Base-by-base conservation (phyloP, 306 rosid species). In the Glycine soja region DNA sequence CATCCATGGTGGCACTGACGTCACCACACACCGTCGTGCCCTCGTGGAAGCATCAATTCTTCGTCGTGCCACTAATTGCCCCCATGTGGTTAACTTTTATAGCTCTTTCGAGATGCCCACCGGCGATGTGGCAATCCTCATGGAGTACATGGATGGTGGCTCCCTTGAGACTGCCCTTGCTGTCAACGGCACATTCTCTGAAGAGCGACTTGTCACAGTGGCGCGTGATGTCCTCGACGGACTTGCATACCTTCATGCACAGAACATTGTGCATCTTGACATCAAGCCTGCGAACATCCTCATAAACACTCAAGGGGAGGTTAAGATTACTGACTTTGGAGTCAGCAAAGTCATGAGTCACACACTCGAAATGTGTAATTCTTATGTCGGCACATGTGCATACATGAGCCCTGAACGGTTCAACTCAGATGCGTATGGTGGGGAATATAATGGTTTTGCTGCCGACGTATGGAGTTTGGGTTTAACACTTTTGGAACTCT, bases 321-420 rank as follows among this genome's bases (percentile, higher is more conserved):
- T 93, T 24, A 93, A 93, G 48, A 91, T 93, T 11, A 88, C 90
- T 7, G 97, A 93, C 30, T 93, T 93, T 43, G 97, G 97, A 0
- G 97, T 91, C 0, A 91, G 97, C 66, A 91, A 91, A 14, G 64
- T 93, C 34, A 83, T 93, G 97, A 80, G 87, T 74, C 79, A 96
- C 5, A 81, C 88, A 0, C 40, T 91, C 6, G 94, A 93, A 10
- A 83, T 88, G 45, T 93, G 97, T 38, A 88, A 89, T 32, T 91
- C 96, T 0, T 93, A 89, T 72, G 97, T 91, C 0, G 97, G 97
- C 0, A 93, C 97, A 6, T 91, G 91, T 53, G 96, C 96, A 1
- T 93, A 93, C 69, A 93, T 93, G 96, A 93, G 97, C 47, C 97
- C 97, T 0, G 97, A 93, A 47, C 85, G 96, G 10, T 91, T 93